Conservation (phyloP, 768 basidiomycete genomes). For the Phlegmacium glaucopus region DNA sequence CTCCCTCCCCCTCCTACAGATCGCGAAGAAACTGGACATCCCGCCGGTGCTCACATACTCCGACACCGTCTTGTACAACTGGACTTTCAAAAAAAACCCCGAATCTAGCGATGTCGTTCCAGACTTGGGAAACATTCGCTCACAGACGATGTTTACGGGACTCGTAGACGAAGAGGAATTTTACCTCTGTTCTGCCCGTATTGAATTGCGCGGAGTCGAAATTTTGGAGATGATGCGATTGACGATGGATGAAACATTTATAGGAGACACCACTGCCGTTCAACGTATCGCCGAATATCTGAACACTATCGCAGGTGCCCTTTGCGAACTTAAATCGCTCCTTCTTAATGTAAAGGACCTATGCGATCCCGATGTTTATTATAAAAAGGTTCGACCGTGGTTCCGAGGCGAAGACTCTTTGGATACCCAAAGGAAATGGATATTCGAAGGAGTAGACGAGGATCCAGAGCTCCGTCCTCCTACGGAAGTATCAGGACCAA, state of each 20-base stretch:
- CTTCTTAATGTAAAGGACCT: slow-evolving; percentile 67
- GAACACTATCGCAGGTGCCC: slow-evolving; percentile 53
- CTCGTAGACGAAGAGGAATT: slow-evolving; percentile 86
- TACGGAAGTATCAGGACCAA: slow-evolving; percentile 72
- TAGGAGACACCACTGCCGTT: slow-evolving; percentile 65
- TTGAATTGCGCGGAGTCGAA: slow-evolving; percentile 86
- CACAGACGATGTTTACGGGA: slow-evolving; percentile 72
- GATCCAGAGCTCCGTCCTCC: slow-evolving; percentile 39
- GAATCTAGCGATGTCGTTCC: slow-evolving; percentile 26
- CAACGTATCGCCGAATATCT: slow-evolving; percentile 70
- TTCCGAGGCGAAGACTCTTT: slow-evolving; percentile 74
- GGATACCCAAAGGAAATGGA: slow-evolving; percentile 40
- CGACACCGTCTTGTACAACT: slow-evolving; percentile 92
- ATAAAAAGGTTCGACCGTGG: slow-evolving; percentile 78
- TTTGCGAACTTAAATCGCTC: slow-evolving; percentile 63
- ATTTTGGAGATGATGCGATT: slow-evolving; percentile 83
- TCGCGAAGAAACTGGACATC: slow-evolving; percentile 69
- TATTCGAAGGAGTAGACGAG: slow-evolving; percentile 43
- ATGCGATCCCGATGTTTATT: slow-evolving; percentile 77
- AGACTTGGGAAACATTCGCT: slow-evolving; percentile 59
- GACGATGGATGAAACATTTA: slow-evolving; percentile 89
- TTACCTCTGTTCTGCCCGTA: slow-evolving; percentile 84
- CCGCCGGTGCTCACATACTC: slow-evolving; percentile 93
- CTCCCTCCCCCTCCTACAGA: slow-evolving; percentile 71
- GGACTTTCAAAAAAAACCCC: slow-evolving; percentile 41